Conservation (phyloP, 2,329 filamentous ascomycete species). For the Penicillium palitans region DNA sequence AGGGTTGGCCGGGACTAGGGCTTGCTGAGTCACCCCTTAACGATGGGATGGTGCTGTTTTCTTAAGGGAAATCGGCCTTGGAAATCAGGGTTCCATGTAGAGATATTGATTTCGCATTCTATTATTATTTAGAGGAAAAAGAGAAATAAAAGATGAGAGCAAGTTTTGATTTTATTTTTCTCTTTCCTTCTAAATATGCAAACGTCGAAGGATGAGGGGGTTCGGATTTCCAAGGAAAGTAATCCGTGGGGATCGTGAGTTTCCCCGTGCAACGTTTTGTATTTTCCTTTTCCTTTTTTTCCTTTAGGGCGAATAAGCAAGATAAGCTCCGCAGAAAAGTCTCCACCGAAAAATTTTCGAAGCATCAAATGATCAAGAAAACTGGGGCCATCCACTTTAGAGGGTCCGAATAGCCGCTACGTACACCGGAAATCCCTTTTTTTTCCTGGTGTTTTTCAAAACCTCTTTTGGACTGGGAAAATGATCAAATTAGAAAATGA, state of each 20-base stretch:
- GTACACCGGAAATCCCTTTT: background rate
- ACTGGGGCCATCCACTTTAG: constrained; percentile 14
- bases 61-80: background rate
- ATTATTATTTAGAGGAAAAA: background rate
- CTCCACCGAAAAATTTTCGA: constrained; percentile 30
- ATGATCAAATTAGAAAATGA: background rate
- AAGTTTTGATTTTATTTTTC: too few relatives aligned
- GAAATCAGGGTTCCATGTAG: too few relatives aligned
- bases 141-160: background rate
- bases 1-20: background rate
- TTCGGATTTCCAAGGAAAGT: constrained; percentile 27
- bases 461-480: background rate
- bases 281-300: constrained; percentile 6
- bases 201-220: constrained; percentile 18
- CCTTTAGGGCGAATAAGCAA: constrained; percentile 14
- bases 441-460: background rate
- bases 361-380: constrained; percentile 30
- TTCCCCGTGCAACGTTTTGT: constrained; percentile 20
- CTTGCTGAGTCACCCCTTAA: background rate
- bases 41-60: background rate
- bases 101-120: background rate
- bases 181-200: background rate
- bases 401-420: constrained; percentile 10
- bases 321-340: constrained; percentile 27
- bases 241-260: constrained; percentile 31